Evolutionary conservation across 139 green algal species (phyloP), one percentile per base, ranked within the genome.

Genomic region (Haematococcus lacustris): DNA sequence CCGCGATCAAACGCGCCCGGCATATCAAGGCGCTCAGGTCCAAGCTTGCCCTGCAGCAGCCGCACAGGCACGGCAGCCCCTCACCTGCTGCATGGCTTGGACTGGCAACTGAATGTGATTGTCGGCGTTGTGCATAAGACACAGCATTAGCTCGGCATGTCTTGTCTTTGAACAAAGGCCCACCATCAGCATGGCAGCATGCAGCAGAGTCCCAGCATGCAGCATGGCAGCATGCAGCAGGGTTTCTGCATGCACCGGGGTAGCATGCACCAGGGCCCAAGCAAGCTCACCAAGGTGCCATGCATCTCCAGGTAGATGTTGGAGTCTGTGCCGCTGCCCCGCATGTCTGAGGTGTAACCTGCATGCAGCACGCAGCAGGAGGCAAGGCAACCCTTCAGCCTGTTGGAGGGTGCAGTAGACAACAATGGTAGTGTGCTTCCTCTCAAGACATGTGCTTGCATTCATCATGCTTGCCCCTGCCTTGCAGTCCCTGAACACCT

Each of bases 1-100:
- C 77, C 80, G 5, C 80, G 77, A 39, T 82, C 75, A 71, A 86
- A 88, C 26, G 82, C 82, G 30, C 33, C 66, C 28, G 80, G 72
- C 59, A 71, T 73, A 73, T 85, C 80, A 41, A 88, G 70, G 60
- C 80, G 74, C 26, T 81, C 43, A 4, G 77, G 77, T 0, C 83
- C 80, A 3, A 79, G 38, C 38, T 61, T 71, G 70, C 77, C 79
- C n/a, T 57, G 32, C 13, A 50, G n/a, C 13, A 13, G 21, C 21
- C 47, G 47, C 47, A 57, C 47, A 57, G 13, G 47, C 47, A 57
- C 47, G 21, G 47, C 17, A 57, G 13, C n/a, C n/a, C n/a, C n/a
- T n/a, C n/a, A n/a, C n/a, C n/a, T n/a, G n/a, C n/a, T n/a, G n/a
- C n/a, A n/a, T 57, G 21, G 47, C 47, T n/a, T 13, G 13, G 21